A percentile compares a stretch with the other conserved stretches of the same genome.
These are phyloP conservation scores for Juglanconis sp. DNA, from an alignment of 2,329 filamentous ascomycete genomes.

Conservation along the genomic window DNA sequence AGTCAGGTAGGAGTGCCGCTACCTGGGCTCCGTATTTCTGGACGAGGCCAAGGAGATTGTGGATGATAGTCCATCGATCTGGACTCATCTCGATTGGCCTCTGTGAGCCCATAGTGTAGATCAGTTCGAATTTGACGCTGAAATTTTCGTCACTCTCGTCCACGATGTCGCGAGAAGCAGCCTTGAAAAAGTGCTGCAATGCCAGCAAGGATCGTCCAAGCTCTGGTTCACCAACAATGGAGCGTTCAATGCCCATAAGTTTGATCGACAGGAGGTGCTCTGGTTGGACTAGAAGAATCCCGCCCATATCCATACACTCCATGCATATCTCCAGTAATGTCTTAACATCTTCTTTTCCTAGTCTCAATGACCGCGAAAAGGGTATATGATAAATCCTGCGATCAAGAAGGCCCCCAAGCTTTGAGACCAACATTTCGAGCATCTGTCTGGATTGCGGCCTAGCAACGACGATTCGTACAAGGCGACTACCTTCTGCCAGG, in stretches of 20 bases:
- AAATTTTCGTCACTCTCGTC: conserved; percentile 67
- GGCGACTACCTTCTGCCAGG: conserved; percentile 45
- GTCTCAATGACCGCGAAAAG: conserved; percentile 49
- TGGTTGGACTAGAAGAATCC: conserved; percentile 59
- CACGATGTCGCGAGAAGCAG: conserved; percentile 50
- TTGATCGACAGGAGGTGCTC: conserved; percentile 64
- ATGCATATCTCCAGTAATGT: conserved; percentile 36
- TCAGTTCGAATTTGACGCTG: conserved; percentile 56
- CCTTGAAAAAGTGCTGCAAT: conserved; percentile 42
- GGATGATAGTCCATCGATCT: conserved; percentile 53
- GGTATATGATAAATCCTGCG: conserved; percentile 56
- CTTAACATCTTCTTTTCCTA: conserved; percentile 29
- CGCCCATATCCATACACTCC: conserved; percentile 46
- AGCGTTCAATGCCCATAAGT: conserved; percentile 55
- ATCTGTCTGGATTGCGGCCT: conserved; percentile 63
- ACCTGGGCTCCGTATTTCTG: too few relatives aligned
- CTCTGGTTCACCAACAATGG: conserved; percentile 27
- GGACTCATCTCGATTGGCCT: conserved; percentile 48
- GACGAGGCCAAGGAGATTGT: conserved; percentile 49
- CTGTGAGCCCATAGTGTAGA: conserved; percentile 60
- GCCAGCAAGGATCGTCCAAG: conserved; percentile 35
- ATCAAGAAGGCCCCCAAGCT: conserved; percentile 54
- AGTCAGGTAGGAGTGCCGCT: too few relatives aligned
- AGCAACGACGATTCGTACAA: conserved; percentile 58
- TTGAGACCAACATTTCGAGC: conserved; percentile 50